phyloP scores from a whole-genome alignment of 163 green algal species.

The Trebouxia gelatinosa region DNA sequence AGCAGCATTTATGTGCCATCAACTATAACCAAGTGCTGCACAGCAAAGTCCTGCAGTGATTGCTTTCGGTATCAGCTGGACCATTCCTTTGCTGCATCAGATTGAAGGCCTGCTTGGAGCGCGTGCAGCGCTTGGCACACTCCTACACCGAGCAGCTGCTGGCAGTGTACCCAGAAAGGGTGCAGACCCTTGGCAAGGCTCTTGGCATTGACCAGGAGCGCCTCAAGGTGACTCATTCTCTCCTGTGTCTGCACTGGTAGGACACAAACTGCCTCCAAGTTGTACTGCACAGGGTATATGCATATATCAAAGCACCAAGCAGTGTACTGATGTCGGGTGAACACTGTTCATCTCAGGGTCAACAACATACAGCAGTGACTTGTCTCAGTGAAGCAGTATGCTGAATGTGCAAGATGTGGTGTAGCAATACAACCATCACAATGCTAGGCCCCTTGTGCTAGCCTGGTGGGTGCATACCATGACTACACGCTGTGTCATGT shows the following conservation, averaged over 20 bases:
- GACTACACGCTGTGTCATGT: neutral
- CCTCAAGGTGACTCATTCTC: constrained; percentile 22
- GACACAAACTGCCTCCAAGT: neutral
- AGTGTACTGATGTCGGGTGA: neutral
- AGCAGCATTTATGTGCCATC: too few relatives aligned
- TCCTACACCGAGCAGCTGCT: constrained; percentile 76
- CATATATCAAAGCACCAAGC: neutral
- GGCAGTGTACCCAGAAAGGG: constrained; percentile 54
- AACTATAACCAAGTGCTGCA: too few relatives aligned
- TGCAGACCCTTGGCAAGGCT: constrained; percentile 56
- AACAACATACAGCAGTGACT: too few relatives aligned
- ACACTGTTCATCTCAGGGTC: too few relatives aligned
- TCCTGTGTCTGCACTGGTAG: neutral
- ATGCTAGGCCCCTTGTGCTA: neutral
- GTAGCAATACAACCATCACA: too few relatives aligned
- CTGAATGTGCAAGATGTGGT: too few relatives aligned
- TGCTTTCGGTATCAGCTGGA: too few relatives aligned
- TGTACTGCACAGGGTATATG: neutral
- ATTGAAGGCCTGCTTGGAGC: constrained; percentile 82
- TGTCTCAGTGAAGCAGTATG: too few relatives aligned
- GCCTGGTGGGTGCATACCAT: neutral
- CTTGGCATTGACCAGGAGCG: constrained; percentile 61
- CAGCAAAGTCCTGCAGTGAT: too few relatives aligned
- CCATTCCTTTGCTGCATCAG: constrained; percentile 37
- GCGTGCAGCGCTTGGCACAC: constrained; percentile 75